Conservation (phyloP, 495 filamentous ascomycete species). For the Podospora conica region DNA sequence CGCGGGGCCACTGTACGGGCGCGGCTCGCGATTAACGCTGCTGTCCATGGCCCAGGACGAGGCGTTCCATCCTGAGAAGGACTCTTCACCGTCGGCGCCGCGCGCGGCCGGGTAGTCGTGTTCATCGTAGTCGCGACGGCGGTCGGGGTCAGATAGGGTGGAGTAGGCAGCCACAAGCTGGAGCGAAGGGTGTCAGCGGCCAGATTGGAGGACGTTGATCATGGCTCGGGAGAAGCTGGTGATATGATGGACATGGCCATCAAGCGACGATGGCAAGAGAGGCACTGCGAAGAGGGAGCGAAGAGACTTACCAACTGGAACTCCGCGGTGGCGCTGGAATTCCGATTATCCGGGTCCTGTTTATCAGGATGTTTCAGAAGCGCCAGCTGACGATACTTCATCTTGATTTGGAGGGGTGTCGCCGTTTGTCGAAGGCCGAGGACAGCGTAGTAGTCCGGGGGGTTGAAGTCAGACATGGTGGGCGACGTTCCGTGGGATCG, state of each 20-base stretch:
- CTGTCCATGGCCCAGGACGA: neutral
- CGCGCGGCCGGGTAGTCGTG: neutral
- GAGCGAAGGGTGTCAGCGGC: neutral
- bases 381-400: neutral
- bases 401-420: neutral
- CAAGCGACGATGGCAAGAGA: neutral
- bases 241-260: neutral
- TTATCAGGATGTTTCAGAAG: neutral
- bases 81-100: neutral
- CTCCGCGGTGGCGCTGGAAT: neutral
- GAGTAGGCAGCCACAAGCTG: neutral
- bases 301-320: neutral
- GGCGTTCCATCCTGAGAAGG: neutral
- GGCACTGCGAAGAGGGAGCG: neutral
- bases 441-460: neutral
- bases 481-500: neutral
- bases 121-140: neutral
- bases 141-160: neutral
- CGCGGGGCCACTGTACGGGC: neutral
- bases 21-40: neutral
- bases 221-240: neutral
- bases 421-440: neutral
- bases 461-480: too few species aligned
- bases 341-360: neutral
- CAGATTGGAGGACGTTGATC: neutral